These are phyloP conservation scores for Acrocalymma vagum DNA, from an alignment of 2,329 filamentous ascomycete species.

Conservation along the genomic window DNA sequence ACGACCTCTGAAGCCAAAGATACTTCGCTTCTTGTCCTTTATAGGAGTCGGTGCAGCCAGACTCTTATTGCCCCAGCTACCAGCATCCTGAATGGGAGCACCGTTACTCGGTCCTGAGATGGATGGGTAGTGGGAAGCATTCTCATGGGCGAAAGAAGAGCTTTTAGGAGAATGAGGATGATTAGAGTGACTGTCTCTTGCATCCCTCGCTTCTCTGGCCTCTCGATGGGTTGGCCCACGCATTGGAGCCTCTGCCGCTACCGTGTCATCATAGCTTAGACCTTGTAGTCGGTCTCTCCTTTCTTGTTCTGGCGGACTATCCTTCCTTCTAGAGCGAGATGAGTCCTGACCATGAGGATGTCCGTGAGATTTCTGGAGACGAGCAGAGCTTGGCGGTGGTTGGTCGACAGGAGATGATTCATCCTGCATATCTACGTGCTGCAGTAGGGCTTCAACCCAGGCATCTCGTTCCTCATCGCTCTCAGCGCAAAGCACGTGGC, in stretches of 20 bases:
- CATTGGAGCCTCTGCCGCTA: constrained; percentile 65
- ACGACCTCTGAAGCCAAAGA: constrained; percentile 71
- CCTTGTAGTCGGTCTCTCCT: constrained; percentile 50
- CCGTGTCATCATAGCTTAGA: constrained; percentile 65
- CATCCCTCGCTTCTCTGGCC: constrained; percentile 24
- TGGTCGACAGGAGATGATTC: constrained; percentile 49
- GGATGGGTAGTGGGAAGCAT: constrained; percentile 44
- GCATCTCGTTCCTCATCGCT: constrained; percentile 90
- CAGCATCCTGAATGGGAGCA: constrained; percentile 81
- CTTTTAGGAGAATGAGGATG: constrained; percentile 40
- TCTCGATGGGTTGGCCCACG: constrained; percentile 52
- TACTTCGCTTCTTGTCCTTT: constrained; percentile 82
- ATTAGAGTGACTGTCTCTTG: too few species aligned
- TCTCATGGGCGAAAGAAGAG: constrained; percentile 44
- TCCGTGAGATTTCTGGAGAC: constrained; percentile 52
- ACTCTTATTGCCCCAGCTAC: constrained; percentile 85
- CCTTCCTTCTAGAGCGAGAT: constrained; percentile 37
- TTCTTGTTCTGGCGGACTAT: constrained; percentile 49
- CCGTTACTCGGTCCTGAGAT: constrained; percentile 90
- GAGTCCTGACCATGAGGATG: constrained; percentile 42
- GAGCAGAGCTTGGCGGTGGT: constrained; percentile 47
- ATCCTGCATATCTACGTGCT: constrained; percentile 82
- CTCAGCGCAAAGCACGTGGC: constrained; percentile 95
- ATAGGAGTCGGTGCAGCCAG: constrained; percentile 63
- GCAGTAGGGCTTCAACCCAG: constrained; percentile 90